Conservation (phyloP, 176 grass and related monocot species). For the Lolium rigidum region DNA sequence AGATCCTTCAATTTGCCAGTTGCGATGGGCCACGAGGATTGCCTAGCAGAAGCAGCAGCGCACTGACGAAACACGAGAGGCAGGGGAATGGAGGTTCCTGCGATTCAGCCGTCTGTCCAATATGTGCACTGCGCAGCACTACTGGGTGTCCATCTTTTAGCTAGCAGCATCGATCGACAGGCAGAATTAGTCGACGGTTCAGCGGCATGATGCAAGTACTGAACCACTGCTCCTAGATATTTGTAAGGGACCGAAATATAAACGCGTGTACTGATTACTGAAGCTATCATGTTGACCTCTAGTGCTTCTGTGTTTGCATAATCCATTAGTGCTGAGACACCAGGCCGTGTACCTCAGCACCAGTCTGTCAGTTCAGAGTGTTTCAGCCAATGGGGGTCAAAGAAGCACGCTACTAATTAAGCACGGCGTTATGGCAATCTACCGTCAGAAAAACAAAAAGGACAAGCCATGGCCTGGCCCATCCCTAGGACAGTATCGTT, state of each 20-base stretch:
- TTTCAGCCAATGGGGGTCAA: not conserved
- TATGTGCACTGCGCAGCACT: not conserved
- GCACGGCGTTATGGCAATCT: not conserved
- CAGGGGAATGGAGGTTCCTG: not conserved
- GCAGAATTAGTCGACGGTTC: not conserved
- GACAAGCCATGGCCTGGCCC: too few relatives aligned
- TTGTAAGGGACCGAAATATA: not conserved
- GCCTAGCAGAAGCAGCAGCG: not conserved
- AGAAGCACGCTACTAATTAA: not conserved
- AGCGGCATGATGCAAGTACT: not conserved
- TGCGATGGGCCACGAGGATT: not conserved
- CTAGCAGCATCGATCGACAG: not conserved
- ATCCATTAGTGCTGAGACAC: too few relatives aligned
- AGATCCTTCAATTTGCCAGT: not conserved
- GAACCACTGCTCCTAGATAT: not conserved
- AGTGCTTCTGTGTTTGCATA: too few relatives aligned
- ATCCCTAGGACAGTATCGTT: not conserved
- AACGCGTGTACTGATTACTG: not conserved
- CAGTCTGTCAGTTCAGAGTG: not conserved
- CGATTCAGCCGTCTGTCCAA: not conserved
- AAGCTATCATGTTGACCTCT: not conserved
- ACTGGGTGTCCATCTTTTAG: conserved; percentile 32
- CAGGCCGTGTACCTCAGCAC: not conserved
- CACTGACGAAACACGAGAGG: not conserved
- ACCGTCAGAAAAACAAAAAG: not conserved